Base-by-base conservation (phyloP, 169 alveolate genomes). In the Plasmodium gaboni region DNA sequence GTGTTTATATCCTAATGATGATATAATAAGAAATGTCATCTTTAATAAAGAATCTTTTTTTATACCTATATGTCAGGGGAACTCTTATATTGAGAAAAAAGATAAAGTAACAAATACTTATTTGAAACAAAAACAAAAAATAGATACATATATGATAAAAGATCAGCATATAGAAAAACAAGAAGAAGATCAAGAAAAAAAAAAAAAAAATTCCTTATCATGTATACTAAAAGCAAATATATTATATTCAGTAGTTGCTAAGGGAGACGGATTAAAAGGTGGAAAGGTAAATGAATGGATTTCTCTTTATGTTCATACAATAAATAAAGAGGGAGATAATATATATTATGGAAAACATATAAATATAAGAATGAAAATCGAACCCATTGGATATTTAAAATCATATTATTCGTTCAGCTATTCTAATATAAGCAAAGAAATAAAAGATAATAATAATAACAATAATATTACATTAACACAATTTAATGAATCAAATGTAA, bases 271-370 rank as follows among this genome's bases (percentile, higher is more conserved):
- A 7, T 61, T 94, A 48, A 26, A 42, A 26, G 96, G 96, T 2
- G 96, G 96, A 12, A 93, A 91, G 55, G 69, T 92, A 59, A 94
- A 94, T 28, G 71, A 86, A 38, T 94, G 96, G 96, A 90, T 92
- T 28, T 89, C 88, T 59, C 92, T 94, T 71, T 67, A 78, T 73
- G 94, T 94, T 38, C 68, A 89, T 38, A 87, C 92, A n/a, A 86
- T 70, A 71, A 71, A 86, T 86, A 48, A 60, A 38, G 72, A 64
- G 72, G 72, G 57, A n/a, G 63, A 61, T 17, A 71, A 86, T 28
- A 28, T 67, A 42, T 86, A 86, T 60, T 32, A 46, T 15, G 92
- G 92, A 22, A 32, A 44, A n/a, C 38, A n/a, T 64, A 69, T 86
- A 46, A 57, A 57, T 22, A 86, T 86, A 59, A 70, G 92, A 64